Evolutionary conservation across 1,284 basidiomycete genomes (phyloP), one percentile per base, ranked within the genome.

Genomic region (Peniophora sp.): DNA sequence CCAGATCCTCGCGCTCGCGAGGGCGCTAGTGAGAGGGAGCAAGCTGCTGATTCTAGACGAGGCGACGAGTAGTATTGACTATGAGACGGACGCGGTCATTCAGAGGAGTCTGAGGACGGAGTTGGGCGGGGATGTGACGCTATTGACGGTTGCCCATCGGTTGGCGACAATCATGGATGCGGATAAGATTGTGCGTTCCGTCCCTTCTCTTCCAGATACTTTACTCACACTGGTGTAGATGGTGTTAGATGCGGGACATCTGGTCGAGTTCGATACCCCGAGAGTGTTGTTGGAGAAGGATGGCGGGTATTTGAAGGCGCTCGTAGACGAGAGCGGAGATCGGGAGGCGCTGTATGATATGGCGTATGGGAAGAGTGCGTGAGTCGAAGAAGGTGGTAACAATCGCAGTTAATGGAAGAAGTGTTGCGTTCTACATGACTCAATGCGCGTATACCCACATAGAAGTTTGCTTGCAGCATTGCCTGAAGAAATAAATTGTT

Each of bases 121-220:
- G 56, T 69, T 85, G 25, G 69, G 65, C 11, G 63, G 68, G 2
- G 79, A 78, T 53, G 76, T 78, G 8, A 85, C 81, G 0, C 61
- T 86, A 3, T 72, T 86, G 45, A 85, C 81, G 11, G 70, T 86
- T 46, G 85, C 85, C 1, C 84, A 86, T 63, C 76, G 84, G 34
- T 65, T 87, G 12, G 82, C 83, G 58, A 86, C 83, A 1, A 81
- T 87, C 56, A 83, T 84, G 71, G 83, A 85, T 55, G 73, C 78
- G 0, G 69, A 70, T 58, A 68, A 65, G 50, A 66, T 68, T 39
- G 63, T 64, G 55, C 50, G 71, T 61, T 3, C 34, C 3, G 16
- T 36, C 24, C 12, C 5, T 24, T 16, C 14, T 47, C 16, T 2
- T 17, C 9, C 27, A 24, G 2, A 16, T n/a, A 11, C 5, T 10